Percentiles rank a stretch among this genome's conserved stretches.
Conservation (phyloP, 1,284 basidiomycete species). For the Marasmius sp. region DNA sequence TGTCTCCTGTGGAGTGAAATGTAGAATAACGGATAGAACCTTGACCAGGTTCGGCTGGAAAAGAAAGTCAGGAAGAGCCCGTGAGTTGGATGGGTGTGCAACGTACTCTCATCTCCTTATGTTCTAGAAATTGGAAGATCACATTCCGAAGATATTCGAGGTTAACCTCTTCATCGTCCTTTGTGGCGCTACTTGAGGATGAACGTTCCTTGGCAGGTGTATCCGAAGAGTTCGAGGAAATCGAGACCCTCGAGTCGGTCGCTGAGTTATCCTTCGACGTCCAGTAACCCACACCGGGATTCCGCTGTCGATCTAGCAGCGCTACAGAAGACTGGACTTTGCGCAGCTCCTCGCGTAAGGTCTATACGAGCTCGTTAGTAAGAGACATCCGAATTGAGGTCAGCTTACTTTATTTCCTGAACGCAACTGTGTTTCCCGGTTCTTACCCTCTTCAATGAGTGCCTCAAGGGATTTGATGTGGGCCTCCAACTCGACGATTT, state of each 20-base stretch:
- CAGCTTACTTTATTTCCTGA: slow-evolving; percentile 69
- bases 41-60: slow-evolving; percentile 82
- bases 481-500: slow-evolving; percentile 42
- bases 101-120: slow-evolving; percentile 74
- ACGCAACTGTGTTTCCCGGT: slow-evolving; percentile 65
- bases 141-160: slow-evolving; percentile 95
- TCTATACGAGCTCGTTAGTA: slow-evolving; percentile 41
- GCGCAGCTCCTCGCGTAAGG: slow-evolving; percentile 85
- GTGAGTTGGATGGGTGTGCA: not conserved
- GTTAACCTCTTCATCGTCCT: slow-evolving; percentile 87
- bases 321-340: slow-evolving; percentile 91
- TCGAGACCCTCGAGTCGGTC: slow-evolving; percentile 43
- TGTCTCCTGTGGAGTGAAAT: slow-evolving; percentile 93
- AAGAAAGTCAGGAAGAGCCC: slow-evolving; percentile 9
- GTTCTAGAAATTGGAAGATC: slow-evolving; percentile 89
- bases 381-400: not conserved
- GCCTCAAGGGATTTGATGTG: slow-evolving; percentile 52
- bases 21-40: slow-evolving; percentile 87
- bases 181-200: slow-evolving; percentile 35
- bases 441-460: slow-evolving; percentile 62
- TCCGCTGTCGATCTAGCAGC: slow-evolving; percentile 84
- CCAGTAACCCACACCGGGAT: slow-evolving; percentile 94
- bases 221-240: slow-evolving; percentile 46
- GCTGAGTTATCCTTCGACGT: slow-evolving; percentile 45
- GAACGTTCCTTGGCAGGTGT: slow-evolving; percentile 38